Percentiles rank a stretch among this genome's conserved stretches.
Evolutionary conservation across 202 grass and related monocot genomes (phyloP).

Genomic region (Cymbopogon flexuosus): DNA sequence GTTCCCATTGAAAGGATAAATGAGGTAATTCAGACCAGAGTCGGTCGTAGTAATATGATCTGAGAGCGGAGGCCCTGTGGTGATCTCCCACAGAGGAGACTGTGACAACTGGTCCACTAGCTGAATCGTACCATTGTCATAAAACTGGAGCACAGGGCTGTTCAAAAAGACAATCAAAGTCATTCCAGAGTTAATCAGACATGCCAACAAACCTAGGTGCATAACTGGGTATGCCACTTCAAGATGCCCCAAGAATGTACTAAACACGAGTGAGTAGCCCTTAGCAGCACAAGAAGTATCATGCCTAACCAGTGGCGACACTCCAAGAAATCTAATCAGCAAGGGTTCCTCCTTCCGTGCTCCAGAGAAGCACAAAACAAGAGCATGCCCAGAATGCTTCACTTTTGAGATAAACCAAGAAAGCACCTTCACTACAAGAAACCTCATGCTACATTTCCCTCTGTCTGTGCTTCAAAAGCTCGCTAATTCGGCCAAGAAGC

Average conservation of each 20-base stretch:
- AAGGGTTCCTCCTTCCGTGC: background rate
- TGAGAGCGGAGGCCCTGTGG: constrained; percentile 51
- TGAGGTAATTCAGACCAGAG: constrained; percentile 48
- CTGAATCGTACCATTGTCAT: constrained; percentile 62
- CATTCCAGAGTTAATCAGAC: background rate
- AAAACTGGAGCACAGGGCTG: constrained; percentile 50
- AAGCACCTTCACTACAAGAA: background rate
- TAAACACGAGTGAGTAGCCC: background rate
- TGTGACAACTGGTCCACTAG: constrained; percentile 46
- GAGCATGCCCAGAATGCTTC: background rate
- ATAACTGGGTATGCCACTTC: background rate
- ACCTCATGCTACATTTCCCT: constrained; percentile 16
- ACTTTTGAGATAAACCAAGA: constrained; percentile 11
- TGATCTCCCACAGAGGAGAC: constrained; percentile 57
- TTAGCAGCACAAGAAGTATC: background rate
- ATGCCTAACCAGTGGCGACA: background rate
- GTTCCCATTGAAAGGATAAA: constrained; percentile 46
- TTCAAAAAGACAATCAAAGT: constrained; percentile 16
- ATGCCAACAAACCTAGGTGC: background rate
- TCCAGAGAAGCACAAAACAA: constrained; percentile 1
- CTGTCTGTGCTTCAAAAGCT: no score
- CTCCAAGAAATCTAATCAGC: constrained; percentile 3
- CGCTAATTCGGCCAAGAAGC: background rate
- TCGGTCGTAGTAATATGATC: constrained; percentile 30
- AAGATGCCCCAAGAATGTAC: background rate